Conservation (phyloP, 768 basidiomycete species). For the Porphyrellus cyaneotinctus region DNA sequence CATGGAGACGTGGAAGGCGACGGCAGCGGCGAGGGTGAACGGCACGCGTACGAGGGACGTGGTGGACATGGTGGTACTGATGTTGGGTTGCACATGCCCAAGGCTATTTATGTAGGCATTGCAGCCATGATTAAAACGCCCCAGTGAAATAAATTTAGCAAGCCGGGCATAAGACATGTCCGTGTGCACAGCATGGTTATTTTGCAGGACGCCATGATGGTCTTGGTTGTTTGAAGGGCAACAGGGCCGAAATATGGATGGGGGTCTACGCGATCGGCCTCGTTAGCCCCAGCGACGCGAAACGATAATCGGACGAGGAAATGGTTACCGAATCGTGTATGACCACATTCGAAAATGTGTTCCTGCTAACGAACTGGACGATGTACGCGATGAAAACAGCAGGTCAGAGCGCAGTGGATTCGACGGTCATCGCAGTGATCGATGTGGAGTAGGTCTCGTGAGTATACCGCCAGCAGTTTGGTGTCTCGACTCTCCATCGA, state of each 20-base stretch:
- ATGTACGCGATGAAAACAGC: neutral
- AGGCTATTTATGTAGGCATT: constrained; percentile 2
- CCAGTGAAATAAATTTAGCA: too few relatives aligned
- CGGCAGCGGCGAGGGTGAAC: constrained; percentile 39
- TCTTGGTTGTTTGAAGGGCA: too few relatives aligned
- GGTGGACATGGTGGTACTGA: constrained; percentile 6
- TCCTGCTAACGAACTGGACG: neutral
- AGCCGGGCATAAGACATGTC: too few relatives aligned
- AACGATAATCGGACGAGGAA: neutral
- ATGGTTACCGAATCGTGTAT: neutral
- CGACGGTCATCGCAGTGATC: neutral
- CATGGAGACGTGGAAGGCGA: constrained; percentile 41
- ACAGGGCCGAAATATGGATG: too few relatives aligned
- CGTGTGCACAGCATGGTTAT: too few relatives aligned
- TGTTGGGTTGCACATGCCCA: neutral
- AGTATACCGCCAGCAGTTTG: too few relatives aligned
- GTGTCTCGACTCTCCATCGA: too few relatives aligned
- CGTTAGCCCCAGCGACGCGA: too few relatives aligned
- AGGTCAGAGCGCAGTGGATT: neutral
- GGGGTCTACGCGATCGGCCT: neutral
- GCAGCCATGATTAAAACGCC: neutral
- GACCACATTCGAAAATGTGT: neutral
- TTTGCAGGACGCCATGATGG: too few relatives aligned
- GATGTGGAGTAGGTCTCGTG: neutral
- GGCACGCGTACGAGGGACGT: constrained; percentile 38